A percentile compares a stretch with the other conserved stretches of the same genome.
phyloP scores from a whole-genome alignment of 139 green algal species.

The Micromonas commoda region DNA sequence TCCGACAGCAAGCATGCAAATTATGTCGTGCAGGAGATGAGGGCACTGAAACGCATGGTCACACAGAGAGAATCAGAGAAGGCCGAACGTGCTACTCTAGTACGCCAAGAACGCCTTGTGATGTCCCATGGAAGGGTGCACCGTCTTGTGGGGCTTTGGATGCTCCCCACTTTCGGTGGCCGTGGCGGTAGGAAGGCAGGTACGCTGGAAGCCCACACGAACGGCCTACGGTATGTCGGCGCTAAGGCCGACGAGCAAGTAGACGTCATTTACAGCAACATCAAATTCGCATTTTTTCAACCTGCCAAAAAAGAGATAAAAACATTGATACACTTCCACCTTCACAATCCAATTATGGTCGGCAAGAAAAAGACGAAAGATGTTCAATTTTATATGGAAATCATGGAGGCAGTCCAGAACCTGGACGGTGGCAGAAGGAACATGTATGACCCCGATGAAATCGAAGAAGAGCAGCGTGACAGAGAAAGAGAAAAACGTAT shows the following conservation, averaged over 20 bases:
- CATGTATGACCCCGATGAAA: constrained; percentile 95
- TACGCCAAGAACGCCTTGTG: constrained; percentile 88
- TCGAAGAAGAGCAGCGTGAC: constrained; percentile 98
- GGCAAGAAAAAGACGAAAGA: constrained; percentile 98
- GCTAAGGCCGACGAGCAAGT: constrained; percentile 71
- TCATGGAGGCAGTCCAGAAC: constrained; percentile 90
- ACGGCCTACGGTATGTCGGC: constrained; percentile 91
- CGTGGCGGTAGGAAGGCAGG: constrained; percentile 86
- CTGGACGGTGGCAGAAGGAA: constrained; percentile 71
- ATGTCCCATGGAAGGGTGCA: constrained; percentile 61
- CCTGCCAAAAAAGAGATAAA: constrained; percentile 82
- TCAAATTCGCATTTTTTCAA: constrained; percentile 94
- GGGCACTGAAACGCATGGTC: constrained; percentile 71
- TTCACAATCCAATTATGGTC: constrained; percentile 98
- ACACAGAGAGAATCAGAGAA: constrained; percentile 79
- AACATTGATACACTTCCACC: constrained; percentile 95
- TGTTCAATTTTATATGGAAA: constrained; percentile 95
- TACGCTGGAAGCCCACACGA: constrained; percentile 85
- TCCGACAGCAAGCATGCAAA: constrained; percentile 61
- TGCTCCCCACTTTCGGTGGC: constrained; percentile 76
- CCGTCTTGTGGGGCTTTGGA: constrained; percentile 86
- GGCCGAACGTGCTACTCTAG: constrained; percentile 85
- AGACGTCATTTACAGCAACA: constrained; percentile 96
- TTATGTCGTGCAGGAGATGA: constrained; percentile 80
- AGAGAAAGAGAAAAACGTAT: constrained; percentile 83